Base-by-base conservation (phyloP, 2,329 filamentous ascomycete species). In the Cryphonectria naterciae region DNA sequence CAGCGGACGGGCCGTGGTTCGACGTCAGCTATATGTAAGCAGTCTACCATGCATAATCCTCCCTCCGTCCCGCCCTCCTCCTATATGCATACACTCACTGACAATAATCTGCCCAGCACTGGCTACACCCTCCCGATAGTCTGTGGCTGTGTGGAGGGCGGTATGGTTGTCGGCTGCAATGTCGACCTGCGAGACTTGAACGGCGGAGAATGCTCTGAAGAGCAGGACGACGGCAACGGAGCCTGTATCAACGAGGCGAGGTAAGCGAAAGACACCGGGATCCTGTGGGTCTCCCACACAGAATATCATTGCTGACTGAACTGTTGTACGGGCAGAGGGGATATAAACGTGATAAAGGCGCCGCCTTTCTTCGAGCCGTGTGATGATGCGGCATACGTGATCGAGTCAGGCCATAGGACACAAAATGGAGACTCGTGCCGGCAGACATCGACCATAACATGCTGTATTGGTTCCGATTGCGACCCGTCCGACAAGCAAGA, bases 11-110 rank as follows among this genome's bases (percentile, higher is more conserved):
- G 35, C 32, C 39, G 2, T 63, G 35, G 11, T 39, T 63, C 17
- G 60, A 63, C 35, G 35, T 63, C 60, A 41, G 60, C 35, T 63
- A 63, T n/a, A 25, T 63, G 60, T 63, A 15, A 63, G 60, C n/a
- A 19, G 19, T 8, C 22, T 25, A 25, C 15, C 32, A 25, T n/a
- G 15, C 37, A 2, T 32, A 32, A 32, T 32, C 2, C 32, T 32
- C 32, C 3, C 8, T 17, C 13, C 2, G 22, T 61, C 25, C n/a
- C 19, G 8, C 15, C 10, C n/a, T 25, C 1, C 7, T 15, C 22
- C 15, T 22, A 22, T 63, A 35, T 60, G 25, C 28, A 35, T 4
- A 22, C 22, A 37, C n/a, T 8, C 5, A n/a, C 60, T 25, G 39
- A 37, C 35, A 63, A 41, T 28, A 11, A 4, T n/a, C 2, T 10